These are phyloP conservation scores for Geotrichum aggregatum DNA, from an alignment of 1,139 yeast genomes.

Conservation along the genomic window DNA sequence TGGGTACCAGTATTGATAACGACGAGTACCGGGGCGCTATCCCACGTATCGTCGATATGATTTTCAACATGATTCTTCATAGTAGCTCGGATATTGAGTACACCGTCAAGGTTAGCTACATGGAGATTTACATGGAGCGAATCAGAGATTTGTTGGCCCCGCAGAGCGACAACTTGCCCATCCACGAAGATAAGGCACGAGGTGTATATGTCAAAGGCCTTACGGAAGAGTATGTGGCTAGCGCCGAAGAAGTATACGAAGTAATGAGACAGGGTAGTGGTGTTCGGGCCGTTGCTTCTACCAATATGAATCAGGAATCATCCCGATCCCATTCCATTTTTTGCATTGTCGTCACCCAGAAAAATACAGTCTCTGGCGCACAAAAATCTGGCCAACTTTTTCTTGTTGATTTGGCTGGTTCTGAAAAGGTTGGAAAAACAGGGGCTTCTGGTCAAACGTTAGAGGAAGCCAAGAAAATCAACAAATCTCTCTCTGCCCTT, in stretches of 20 bases:
- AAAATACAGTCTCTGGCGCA: constrained; percentile 51
- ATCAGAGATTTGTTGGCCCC: constrained; percentile 58
- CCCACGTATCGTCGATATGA: constrained; percentile 66
- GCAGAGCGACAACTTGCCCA: constrained; percentile 44
- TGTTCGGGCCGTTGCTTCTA: constrained; percentile 55
- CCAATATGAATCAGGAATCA: constrained; percentile 71
- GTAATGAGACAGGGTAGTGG: constrained; percentile 55
- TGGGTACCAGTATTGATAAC: constrained; percentile 51
- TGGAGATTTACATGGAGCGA: constrained; percentile 81
- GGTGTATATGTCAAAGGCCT: constrained; percentile 72
- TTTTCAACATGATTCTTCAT: constrained; percentile 55
- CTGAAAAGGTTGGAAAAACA: constrained; percentile 77
- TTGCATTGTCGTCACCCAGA: constrained; percentile 61
- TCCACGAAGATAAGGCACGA: constrained; percentile 61
- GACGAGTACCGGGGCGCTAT: constrained; percentile 54
- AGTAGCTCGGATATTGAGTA: constrained; percentile 56
- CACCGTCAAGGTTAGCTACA: constrained; percentile 64
- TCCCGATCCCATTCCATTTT: constrained; percentile 83
- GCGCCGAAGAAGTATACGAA: constrained; percentile 54
- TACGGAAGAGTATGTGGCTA: constrained; percentile 56
- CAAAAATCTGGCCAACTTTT: constrained; percentile 63
- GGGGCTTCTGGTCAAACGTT: constrained; percentile 72
- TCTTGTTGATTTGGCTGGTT: constrained; percentile 83
- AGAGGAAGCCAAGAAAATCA: constrained; percentile 82
- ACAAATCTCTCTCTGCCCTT: constrained; percentile 68